Percentiles rank a stretch among this genome's conserved stretches.
Conservation (phyloP, 2,329 filamentous ascomycete species). For the Penicillium sp. region DNA sequence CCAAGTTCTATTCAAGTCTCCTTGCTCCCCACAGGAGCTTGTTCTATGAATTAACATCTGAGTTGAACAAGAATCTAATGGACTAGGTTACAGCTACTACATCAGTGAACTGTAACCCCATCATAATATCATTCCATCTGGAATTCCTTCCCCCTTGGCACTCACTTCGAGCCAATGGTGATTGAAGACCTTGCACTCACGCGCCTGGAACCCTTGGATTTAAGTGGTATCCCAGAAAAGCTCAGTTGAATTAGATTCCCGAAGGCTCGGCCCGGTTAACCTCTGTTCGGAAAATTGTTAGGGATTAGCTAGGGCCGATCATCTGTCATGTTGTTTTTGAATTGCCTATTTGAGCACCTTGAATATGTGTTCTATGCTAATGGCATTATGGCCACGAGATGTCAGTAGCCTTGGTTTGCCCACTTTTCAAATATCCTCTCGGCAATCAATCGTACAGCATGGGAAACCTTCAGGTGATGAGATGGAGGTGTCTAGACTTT, state of each 20-base stretch:
- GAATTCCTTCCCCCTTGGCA: constrained; percentile 5
- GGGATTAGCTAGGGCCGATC: not conserved
- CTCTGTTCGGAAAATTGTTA: not conserved
- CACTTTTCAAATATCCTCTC: no score
- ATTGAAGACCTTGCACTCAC: no score
- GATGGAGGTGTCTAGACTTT: not conserved
- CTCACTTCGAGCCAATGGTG: not conserved
- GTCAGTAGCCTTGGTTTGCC: not conserved
- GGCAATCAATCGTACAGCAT: not conserved
- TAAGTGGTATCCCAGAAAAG: not conserved
- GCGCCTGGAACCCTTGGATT: not conserved
- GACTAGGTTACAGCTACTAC: not conserved
- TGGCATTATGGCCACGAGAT: not conserved
- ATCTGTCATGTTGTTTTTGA: no score
- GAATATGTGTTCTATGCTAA: not conserved
- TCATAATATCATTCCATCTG: constrained; percentile 1
- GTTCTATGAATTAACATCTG: not conserved
- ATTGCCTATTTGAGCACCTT: not conserved
- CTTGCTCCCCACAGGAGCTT: constrained; percentile 2
- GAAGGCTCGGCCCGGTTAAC: not conserved
- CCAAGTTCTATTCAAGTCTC: not conserved
- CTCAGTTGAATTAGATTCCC: not conserved
- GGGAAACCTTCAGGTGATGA: not conserved
- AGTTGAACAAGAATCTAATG: no score
- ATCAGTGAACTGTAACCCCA: not conserved